Evolutionary conservation across 2,329 filamentous ascomycete species (phyloP), one percentile per base, ranked within the genome.

Genomic region (Ophidiomyces ophidiicola): DNA sequence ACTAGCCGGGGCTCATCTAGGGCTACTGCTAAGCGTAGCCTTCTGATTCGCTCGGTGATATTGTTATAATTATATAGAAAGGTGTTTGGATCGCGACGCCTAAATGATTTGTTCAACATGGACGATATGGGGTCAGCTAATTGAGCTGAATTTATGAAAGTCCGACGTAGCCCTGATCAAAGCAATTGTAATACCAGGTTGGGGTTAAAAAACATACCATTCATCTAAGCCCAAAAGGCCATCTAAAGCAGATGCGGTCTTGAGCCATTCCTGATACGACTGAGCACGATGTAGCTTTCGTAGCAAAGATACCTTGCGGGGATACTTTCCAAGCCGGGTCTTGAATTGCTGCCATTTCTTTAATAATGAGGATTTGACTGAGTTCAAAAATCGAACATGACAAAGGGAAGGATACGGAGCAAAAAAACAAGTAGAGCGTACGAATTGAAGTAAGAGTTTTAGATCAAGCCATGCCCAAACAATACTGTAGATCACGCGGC

Each of bases 51-150:
- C 54, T 83, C 74, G 53, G 80, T 74, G 49, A 94, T 90, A 44
- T 94, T 76, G 39, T 77, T 72, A 67, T 84, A 88, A 59, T 94
- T 85, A 59, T 94, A 94, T 61, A 82, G 75, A 52, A 78, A 78
- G 48, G 79, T 87, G 6, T 77, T 78, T 4, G 82, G 77, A 52
- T 86, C 83, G 52, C 86, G 81, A 42, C 86, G 81, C 82, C 82
- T 85, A 49, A 12, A 28, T 37, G n/a, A 23, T 23, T 15, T 20
- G 18, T n/a, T 14, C 19, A 39, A 39, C n/a, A 20, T 10, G 4
- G 10, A 17, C 10, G 11, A 6, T 23, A 29, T 4, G 26, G 14
- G 8, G 10, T 21, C 18, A 17, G 31, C 4, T 33, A 40, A n/a
- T n/a, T n/a, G n/a, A n/a, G n/a, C n/a, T n/a, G n/a, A n/a, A n/a